phyloP scores from a whole-genome alignment of 208 protist genomes.

The Ichthyophonus hoferi region DNA sequence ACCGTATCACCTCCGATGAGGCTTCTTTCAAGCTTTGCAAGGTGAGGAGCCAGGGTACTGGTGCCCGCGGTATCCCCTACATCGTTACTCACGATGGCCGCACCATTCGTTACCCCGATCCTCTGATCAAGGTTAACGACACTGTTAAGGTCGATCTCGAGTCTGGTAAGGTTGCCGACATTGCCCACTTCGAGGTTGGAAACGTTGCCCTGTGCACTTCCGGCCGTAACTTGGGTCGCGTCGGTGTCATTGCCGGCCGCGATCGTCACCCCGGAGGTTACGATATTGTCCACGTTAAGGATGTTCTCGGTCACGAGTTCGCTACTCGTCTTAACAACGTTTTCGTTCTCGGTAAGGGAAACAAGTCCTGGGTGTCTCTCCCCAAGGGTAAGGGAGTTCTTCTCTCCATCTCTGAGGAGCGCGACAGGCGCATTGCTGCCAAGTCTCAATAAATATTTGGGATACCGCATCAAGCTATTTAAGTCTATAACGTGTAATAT shows the following conservation, averaged over 20 bases:
- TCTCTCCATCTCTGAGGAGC: constrained; percentile 64
- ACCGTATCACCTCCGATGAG: constrained; percentile 88
- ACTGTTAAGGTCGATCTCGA: constrained; percentile 93
- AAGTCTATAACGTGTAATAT: too few species aligned
- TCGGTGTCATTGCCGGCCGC: constrained; percentile 84
- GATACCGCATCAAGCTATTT: too few species aligned
- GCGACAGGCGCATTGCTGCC: constrained; percentile 51
- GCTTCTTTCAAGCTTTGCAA: constrained; percentile 90
- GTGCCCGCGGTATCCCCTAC: constrained; percentile 86
- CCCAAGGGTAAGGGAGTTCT: constrained; percentile 89
- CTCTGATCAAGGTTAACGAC: constrained; percentile 87
- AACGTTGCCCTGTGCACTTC: constrained; percentile 53
- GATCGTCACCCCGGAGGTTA: constrained; percentile 84
- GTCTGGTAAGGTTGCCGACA: constrained; percentile 81
- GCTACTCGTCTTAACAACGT: constrained; percentile 95
- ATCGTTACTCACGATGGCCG: constrained; percentile 96
- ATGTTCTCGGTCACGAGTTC: constrained; percentile 79
- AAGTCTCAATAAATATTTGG: constrained; percentile 37
- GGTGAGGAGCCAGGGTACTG: constrained; percentile 80
- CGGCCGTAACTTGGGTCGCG: constrained; percentile 94
- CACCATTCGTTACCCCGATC: constrained; percentile 97
- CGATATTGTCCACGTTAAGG: constrained; percentile 91
- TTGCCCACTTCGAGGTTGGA: constrained; percentile 70
- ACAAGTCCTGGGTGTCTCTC: constrained; percentile 81
- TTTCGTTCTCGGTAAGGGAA: constrained; percentile 94